Conservation (phyloP, 2,329 filamentous ascomycete genomes). For the Chalaropsis ovoidea region DNA sequence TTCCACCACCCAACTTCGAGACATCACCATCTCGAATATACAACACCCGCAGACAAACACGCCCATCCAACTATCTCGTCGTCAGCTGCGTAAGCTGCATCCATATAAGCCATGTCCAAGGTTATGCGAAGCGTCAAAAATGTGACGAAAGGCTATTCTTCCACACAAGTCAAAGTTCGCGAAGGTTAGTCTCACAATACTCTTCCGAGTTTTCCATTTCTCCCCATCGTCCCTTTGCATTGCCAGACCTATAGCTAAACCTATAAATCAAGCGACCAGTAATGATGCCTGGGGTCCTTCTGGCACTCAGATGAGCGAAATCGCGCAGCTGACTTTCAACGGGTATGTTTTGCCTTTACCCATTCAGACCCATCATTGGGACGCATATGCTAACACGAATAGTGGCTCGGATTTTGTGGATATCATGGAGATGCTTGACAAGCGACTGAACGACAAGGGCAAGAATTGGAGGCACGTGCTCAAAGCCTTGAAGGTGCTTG, state of each 20-base stretch:
- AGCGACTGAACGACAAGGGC: slow-evolving; percentile 95
- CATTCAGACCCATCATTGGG: background rate
- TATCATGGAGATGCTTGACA: slow-evolving; percentile 99
- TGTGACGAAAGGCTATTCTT: slow-evolving; percentile 97
- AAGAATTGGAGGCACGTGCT: slow-evolving; percentile 99
- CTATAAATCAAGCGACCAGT: slow-evolving; percentile 64
- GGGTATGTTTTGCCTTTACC: slow-evolving; percentile 52
- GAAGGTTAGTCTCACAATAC: slow-evolving; percentile 57
- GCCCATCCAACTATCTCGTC: background rate
- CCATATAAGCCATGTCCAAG: slow-evolving; percentile 64
- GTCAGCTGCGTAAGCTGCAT: slow-evolving; percentile 23
- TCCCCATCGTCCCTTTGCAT: background rate
- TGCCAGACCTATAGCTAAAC: slow-evolving; percentile 9
- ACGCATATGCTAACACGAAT: slow-evolving; percentile 16
- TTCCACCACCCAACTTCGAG: background rate
- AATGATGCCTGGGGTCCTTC: slow-evolving; percentile 98
- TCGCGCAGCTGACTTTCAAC: slow-evolving; percentile 94
- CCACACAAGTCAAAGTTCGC: slow-evolving; percentile 93
- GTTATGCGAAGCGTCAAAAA: slow-evolving; percentile 97
- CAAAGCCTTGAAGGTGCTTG: slow-evolving; percentile 92
- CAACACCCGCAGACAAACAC: background rate
- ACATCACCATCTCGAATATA: background rate
- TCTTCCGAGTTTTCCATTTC: too few relatives aligned
- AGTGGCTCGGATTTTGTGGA: slow-evolving; percentile 97
- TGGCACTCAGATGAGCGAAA: slow-evolving; percentile 96